These are phyloP conservation scores for Aureobasidium pullulans DNA, from an alignment of 2,329 filamentous ascomycete species.

Conservation along the genomic window DNA sequence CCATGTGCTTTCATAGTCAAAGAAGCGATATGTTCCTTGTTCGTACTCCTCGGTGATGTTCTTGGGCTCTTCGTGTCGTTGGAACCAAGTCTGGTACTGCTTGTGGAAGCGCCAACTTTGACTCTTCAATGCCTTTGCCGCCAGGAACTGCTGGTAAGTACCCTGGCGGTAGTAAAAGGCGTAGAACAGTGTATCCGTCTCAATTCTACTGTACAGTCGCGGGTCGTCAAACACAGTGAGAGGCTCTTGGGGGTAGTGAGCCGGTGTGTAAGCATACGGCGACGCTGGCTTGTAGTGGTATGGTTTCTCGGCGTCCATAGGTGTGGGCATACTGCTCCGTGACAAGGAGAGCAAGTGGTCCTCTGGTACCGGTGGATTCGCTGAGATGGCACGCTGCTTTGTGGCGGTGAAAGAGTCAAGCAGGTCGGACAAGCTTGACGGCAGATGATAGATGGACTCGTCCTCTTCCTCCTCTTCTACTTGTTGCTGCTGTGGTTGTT, in stretches of 20 bases:
- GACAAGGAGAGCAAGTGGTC: conserved; percentile 70
- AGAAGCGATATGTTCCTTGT: conserved; percentile 97
- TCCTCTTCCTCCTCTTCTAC: conserved; percentile 45
- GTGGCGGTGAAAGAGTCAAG: conserved; percentile 84
- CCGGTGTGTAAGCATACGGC: conserved; percentile 63
- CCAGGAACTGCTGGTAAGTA: conserved; percentile 89
- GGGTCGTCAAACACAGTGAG: conserved; percentile 87
- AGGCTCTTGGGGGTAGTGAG: conserved; percentile 90
- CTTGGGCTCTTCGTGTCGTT: conserved; percentile 96
- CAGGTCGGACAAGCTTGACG: conserved; percentile 79
- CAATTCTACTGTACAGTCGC: conserved; percentile 77
- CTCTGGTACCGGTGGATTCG: conserved; percentile 50
- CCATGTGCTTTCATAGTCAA: conserved; percentile 99
- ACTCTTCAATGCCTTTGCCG: conserved; percentile 92
- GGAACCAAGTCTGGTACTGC: conserved; percentile 99
- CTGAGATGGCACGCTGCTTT: conserved; percentile 58
- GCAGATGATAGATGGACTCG: conserved; percentile 88
- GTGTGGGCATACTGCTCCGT: conserved; percentile 64
- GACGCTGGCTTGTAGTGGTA: conserved; percentile 77
- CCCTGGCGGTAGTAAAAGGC: conserved; percentile 99
- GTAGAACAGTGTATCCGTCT: conserved; percentile 95
- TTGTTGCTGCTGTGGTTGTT: neutral
- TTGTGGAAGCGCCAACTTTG: conserved; percentile 99
- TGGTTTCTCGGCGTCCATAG: conserved; percentile 71
- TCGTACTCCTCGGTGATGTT: conserved; percentile 98